Conservation (phyloP, 805 yeast species). For the Kodamaea kaohsiungensis region DNA sequence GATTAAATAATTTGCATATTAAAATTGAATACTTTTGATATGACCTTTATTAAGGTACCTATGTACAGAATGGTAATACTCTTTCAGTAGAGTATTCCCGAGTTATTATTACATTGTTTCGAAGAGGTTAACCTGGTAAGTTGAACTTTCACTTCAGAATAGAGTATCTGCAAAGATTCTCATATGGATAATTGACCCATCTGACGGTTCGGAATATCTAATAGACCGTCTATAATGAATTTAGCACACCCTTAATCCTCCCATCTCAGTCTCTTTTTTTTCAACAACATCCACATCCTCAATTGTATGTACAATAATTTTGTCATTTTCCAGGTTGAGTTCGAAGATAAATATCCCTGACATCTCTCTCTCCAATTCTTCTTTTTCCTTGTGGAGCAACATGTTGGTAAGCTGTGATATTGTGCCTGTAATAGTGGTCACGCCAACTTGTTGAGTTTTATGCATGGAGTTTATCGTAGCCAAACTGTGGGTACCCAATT, state of each 20-base stretch:
- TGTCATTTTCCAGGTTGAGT: constrained; percentile 53
- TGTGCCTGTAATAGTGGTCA: not conserved
- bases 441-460: not conserved
- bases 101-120: not conserved
- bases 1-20: too few relatives aligned
- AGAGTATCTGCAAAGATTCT: not conserved
- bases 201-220: too few relatives aligned
- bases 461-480: constrained; percentile 4
- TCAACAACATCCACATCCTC: constrained; percentile 66
- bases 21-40: not conserved
- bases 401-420: not conserved
- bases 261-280: constrained; percentile 28
- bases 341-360: constrained; percentile 69
- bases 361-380: constrained; percentile 38
- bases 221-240: too few relatives aligned
- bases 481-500: constrained; percentile 16
- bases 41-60: not conserved
- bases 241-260: constrained; percentile 31
- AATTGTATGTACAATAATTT: constrained; percentile 61
- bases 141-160: too few relatives aligned
- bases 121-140: too few relatives aligned
- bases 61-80: not conserved
- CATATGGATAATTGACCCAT: not conserved
- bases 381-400: constrained; percentile 10
- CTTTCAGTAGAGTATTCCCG: too few relatives aligned